A percentile compares a stretch with the other conserved stretches of the same genome.
These are phyloP conservation scores for Arabidopsis hybrid DNA, from an alignment of 441 rosid genomes.

Conservation along the genomic window DNA sequence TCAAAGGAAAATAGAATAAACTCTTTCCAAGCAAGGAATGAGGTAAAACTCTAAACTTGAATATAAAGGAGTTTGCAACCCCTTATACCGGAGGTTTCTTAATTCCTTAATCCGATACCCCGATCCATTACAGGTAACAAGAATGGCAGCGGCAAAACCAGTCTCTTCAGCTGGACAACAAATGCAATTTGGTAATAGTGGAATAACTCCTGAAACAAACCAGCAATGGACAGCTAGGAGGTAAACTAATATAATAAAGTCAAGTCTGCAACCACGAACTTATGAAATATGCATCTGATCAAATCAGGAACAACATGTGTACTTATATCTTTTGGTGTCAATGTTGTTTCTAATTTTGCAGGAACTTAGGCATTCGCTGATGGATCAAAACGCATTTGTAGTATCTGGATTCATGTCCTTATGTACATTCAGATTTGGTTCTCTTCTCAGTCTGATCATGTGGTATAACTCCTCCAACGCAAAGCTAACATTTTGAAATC, in stretches of 20 bases:
- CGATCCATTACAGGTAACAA: constrained; percentile 31
- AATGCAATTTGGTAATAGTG: constrained; percentile 49
- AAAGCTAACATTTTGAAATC: constrained; percentile 28
- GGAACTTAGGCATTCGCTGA: constrained; percentile 71
- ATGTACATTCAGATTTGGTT: constrained; percentile 39
- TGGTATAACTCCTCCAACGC: background rate
- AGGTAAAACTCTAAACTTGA: constrained; percentile 55
- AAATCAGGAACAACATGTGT: background rate
- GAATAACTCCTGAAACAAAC: constrained; percentile 37
- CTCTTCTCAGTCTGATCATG: background rate
- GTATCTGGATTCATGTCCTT: constrained; percentile 14
- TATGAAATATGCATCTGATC: constrained; percentile 6
- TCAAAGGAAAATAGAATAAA: constrained; percentile 87
- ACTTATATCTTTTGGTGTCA: constrained; percentile 1
- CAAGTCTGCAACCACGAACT: background rate
- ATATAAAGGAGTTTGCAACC: constrained; percentile 42
- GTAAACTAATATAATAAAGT: constrained; percentile 24
- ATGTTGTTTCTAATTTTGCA: constrained; percentile 24
- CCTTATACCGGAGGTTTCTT: constrained; percentile 40
- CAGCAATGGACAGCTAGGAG: constrained; percentile 31
- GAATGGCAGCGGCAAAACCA: constrained; percentile 13
- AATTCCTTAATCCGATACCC: constrained; percentile 40
- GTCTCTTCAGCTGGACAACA: constrained; percentile 37
- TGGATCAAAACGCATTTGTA: constrained; percentile 30
- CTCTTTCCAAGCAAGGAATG: constrained; percentile 63